These are phyloP conservation scores for Annona cherimola DNA, from an alignment of 164 flowering plant species.

Conservation along the genomic window DNA sequence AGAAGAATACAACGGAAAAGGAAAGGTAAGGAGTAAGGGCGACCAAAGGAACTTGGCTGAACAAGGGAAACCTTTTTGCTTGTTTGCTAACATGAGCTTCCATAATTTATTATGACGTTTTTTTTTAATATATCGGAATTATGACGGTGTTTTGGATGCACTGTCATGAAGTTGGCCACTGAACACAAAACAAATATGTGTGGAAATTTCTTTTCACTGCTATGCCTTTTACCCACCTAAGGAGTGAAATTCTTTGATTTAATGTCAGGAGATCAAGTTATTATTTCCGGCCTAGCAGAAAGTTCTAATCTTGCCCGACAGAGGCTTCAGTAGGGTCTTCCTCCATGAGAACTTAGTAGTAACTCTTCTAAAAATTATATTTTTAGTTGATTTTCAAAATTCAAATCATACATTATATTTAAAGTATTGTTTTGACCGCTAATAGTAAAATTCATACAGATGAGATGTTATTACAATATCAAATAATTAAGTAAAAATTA, in stretches of 20 bases:
- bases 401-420: no score
- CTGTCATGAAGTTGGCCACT: neutral
- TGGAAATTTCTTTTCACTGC: neutral
- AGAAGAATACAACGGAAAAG: conserved; percentile 59
- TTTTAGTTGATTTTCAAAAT: neutral
- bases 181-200: neutral
- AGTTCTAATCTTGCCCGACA: neutral
- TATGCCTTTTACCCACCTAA: neutral
- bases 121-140: neutral
- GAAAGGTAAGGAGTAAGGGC: conserved; percentile 41
- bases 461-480: no score
- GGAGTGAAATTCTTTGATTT: neutral
- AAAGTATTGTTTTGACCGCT: no score
- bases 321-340: neutral
- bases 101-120: neutral
- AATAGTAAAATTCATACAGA: no score
- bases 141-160: neutral
- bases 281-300: neutral
- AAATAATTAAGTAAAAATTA: no score
- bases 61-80: neutral
- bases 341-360: neutral
- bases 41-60: neutral
- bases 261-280: neutral
- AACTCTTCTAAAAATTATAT: neutral
- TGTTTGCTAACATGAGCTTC: neutral